phyloP scores from a whole-genome alignment of 2,329 filamentous ascomycete genomes.

The Canariomyces notabilis region DNA sequence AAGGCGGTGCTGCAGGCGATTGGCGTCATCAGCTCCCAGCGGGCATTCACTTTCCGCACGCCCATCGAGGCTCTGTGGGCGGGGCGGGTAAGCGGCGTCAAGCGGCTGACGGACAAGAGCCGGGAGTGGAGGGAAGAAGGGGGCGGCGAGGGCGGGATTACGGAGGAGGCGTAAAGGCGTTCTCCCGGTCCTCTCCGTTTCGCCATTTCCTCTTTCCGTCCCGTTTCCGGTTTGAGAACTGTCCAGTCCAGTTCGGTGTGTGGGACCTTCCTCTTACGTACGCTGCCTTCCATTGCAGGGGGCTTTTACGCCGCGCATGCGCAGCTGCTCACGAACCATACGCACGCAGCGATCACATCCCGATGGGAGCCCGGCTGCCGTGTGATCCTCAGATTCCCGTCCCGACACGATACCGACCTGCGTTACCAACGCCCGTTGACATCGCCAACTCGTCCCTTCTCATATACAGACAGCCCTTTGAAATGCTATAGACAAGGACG shows the following conservation, averaged over 20 bases:
- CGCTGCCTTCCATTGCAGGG: not conserved
- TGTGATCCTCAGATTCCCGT: too few species aligned
- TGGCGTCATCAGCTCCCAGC: slow-evolving; percentile 90
- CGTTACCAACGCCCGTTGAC: too few species aligned
- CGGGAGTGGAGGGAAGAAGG: slow-evolving; percentile 88
- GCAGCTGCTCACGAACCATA: not conserved
- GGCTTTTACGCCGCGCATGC: not conserved
- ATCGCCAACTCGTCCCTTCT: too few species aligned
- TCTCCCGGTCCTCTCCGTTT: not conserved
- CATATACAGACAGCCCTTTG: too few species aligned
- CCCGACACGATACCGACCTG: too few species aligned
- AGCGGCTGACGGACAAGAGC: slow-evolving; percentile 73
- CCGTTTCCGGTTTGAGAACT: not conserved
- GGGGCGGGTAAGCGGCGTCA: slow-evolving; percentile 72
- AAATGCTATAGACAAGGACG: too few species aligned
- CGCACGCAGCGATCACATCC: too few species aligned
- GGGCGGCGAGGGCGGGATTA: slow-evolving; percentile 64
- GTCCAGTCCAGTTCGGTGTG: not conserved
- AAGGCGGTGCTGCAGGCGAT: slow-evolving; percentile 96
- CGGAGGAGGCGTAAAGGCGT: slow-evolving; percentile 49
- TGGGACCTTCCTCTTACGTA: slow-evolving; percentile 1
- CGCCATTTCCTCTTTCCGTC: not conserved
- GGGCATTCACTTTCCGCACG: slow-evolving; percentile 89
- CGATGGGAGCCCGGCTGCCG: too few species aligned
- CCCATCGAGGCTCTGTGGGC: slow-evolving; percentile 89